These are phyloP conservation scores for Anthoceros angustus DNA, from an alignment of 225 moss, liverwort and hornwort genomes.

Conservation along the genomic window DNA sequence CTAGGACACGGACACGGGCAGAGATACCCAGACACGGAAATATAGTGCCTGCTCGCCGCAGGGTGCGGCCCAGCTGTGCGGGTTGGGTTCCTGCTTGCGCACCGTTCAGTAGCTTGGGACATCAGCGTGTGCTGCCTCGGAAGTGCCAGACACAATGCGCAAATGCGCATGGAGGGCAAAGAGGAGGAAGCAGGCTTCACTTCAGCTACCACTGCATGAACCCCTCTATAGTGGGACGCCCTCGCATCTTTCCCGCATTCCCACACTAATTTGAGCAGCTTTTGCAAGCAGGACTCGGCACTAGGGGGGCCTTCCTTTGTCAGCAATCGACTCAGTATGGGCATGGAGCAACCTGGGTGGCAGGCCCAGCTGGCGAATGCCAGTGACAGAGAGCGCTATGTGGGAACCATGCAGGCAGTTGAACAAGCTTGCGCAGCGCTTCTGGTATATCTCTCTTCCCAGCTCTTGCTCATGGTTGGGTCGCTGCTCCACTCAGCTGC, in stretches of 20 bases:
- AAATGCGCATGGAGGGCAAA: neutral
- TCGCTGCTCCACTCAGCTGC: neutral
- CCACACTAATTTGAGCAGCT: neutral
- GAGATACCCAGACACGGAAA: too few relatives aligned
- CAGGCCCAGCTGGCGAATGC: conserved; percentile 29
- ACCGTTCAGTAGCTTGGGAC: neutral
- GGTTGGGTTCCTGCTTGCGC: too few relatives aligned
- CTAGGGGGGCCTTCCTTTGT: neutral
- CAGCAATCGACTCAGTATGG: conserved; percentile 24
- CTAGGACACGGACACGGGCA: too few relatives aligned
- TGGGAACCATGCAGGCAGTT: conserved; percentile 64
- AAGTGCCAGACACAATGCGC: neutral
- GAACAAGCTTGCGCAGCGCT: conserved; percentile 89
- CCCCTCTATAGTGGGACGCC: too few relatives aligned
- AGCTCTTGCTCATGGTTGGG: neutral
- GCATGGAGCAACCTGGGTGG: conserved; percentile 69
- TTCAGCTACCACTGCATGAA: neutral
- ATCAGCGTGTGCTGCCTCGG: neutral
- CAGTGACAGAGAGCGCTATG: conserved; percentile 55
- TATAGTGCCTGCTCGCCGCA: too few relatives aligned
- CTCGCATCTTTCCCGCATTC: too few relatives aligned
- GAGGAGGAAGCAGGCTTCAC: neutral
- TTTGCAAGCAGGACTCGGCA: neutral
- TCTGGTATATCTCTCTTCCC: conserved; percentile 32
- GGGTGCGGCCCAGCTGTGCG: too few relatives aligned